These are phyloP conservation scores for Zarea fungicola DNA, from an alignment of 2,329 filamentous ascomycete species.

Conservation along the genomic window DNA sequence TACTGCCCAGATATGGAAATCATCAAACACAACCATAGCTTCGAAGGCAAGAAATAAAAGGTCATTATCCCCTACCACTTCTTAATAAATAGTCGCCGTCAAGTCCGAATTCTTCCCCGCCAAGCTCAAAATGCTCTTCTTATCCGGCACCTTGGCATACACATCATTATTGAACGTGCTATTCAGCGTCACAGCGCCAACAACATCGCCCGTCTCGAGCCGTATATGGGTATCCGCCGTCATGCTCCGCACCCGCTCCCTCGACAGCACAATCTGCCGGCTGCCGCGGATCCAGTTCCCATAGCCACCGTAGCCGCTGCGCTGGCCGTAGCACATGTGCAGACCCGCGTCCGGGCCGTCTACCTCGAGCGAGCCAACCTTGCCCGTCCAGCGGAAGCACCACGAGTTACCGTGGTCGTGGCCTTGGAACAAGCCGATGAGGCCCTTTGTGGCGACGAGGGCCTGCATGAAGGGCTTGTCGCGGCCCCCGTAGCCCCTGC, in stretches of 20 bases:
- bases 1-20: too few species aligned
- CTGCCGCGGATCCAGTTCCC: slow-evolving; percentile 53
- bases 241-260: slow-evolving; percentile 33
- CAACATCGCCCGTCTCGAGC: slow-evolving; percentile 45
- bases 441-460: slow-evolving; percentile 41
- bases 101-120: not conserved
- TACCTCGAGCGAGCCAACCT: slow-evolving; percentile 17
- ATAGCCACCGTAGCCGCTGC: slow-evolving; percentile 61
- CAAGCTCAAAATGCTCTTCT: slow-evolving; percentile 16
- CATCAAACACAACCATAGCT: too few species aligned
- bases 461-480: slow-evolving; percentile 55
- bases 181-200: slow-evolving; percentile 48
- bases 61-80: too few species aligned
- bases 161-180: slow-evolving; percentile 47
- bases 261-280: slow-evolving; percentile 24
- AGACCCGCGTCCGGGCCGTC: slow-evolving; percentile 20
- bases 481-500: slow-evolving; percentile 32
- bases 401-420: slow-evolving; percentile 56
- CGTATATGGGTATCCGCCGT: slow-evolving; percentile 52
- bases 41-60: too few species aligned
- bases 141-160: slow-evolving; percentile 36
- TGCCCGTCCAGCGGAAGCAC: slow-evolving; percentile 37
- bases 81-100: too few species aligned
- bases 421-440: slow-evolving; percentile 50
- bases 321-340: slow-evolving; percentile 50